A percentile compares a stretch with the other conserved stretches of the same genome.
These are phyloP conservation scores for Tolypocladium ovalisporum DNA, from an alignment of 2,329 filamentous ascomycete genomes.

Conservation along the genomic window DNA sequence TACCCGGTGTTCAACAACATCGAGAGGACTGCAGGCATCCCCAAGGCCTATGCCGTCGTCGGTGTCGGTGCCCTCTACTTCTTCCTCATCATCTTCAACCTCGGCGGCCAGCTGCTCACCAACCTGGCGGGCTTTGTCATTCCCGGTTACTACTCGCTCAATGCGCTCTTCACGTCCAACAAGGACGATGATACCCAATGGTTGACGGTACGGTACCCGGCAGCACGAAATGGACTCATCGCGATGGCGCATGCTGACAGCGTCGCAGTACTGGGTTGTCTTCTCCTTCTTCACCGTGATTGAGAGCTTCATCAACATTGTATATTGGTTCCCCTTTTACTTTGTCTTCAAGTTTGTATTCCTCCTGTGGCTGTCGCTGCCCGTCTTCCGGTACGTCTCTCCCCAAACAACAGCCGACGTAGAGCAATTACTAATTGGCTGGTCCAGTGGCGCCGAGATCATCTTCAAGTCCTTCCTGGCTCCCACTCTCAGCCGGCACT, in stretches of 20 bases:
- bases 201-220: constrained; percentile 48
- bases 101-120: constrained; percentile 77
- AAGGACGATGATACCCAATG: constrained; percentile 77
- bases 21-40: constrained; percentile 72
- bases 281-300: constrained; percentile 73
- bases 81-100: constrained; percentile 88
- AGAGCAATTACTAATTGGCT: neutral
- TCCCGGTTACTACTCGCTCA: constrained; percentile 74
- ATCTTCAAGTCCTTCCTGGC: constrained; percentile 94
- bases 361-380: constrained; percentile 94
- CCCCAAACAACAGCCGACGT: neutral
- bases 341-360: constrained; percentile 99
- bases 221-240: neutral
- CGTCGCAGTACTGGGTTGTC: constrained; percentile 72
- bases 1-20: constrained; percentile 76
- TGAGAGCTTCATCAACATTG: constrained; percentile 73
- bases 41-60: constrained; percentile 76
- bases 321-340: constrained; percentile 98
- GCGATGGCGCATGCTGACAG: constrained; percentile 8
- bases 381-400: constrained; percentile 71
- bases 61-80: constrained; percentile 72
- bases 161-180: constrained; percentile 60
- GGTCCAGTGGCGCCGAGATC: constrained; percentile 74
- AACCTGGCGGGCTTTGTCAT: constrained; percentile 78
- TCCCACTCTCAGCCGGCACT: constrained; percentile 89